Conservation (phyloP, 192 early-diverging fungal genomes). For the Chytriomyces confervae region DNA sequence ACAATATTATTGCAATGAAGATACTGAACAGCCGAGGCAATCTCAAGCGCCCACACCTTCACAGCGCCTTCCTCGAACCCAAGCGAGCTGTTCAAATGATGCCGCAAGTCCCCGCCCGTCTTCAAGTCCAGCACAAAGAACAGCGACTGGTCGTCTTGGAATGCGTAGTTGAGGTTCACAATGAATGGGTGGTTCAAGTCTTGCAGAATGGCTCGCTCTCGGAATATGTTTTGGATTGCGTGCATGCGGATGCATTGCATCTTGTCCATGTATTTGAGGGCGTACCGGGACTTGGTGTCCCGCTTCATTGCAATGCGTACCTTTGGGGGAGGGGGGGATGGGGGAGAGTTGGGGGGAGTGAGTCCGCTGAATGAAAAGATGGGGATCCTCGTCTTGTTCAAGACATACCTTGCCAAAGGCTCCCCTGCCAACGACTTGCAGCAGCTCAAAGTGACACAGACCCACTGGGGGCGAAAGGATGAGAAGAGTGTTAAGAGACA, state of each 20-base stretch:
- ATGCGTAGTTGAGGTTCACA: constrained; percentile 88
- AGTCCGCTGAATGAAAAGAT: too few species aligned
- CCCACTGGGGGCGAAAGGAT: constrained; percentile 58
- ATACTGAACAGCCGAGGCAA: constrained; percentile 79
- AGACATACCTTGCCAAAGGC: constrained; percentile 89
- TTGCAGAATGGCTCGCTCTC: constrained; percentile 83
- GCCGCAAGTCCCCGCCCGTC: constrained; percentile 93
- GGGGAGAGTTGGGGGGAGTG: background rate
- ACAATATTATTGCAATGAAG: constrained; percentile 84
- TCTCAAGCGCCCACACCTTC: constrained; percentile 85
- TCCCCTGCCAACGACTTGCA: constrained; percentile 91
- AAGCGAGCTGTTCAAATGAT: constrained; percentile 75
- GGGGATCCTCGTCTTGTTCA: too few species aligned
- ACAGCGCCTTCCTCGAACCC: constrained; percentile 79
- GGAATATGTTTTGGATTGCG: constrained; percentile 87
- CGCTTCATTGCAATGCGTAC: constrained; percentile 88
- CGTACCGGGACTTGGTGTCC: constrained; percentile 74
- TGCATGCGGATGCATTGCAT: constrained; percentile 83
- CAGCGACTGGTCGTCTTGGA: constrained; percentile 93
- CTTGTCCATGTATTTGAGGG: constrained; percentile 98
- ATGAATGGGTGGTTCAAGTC: constrained; percentile 39
- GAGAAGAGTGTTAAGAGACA: background rate
- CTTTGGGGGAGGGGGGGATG: background rate
- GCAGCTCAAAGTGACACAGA: constrained; percentile 86
- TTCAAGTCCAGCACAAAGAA: constrained; percentile 97